Conservation (phyloP, 73 alveolate genomes). For the Paramecium pentaurelia region DNA sequence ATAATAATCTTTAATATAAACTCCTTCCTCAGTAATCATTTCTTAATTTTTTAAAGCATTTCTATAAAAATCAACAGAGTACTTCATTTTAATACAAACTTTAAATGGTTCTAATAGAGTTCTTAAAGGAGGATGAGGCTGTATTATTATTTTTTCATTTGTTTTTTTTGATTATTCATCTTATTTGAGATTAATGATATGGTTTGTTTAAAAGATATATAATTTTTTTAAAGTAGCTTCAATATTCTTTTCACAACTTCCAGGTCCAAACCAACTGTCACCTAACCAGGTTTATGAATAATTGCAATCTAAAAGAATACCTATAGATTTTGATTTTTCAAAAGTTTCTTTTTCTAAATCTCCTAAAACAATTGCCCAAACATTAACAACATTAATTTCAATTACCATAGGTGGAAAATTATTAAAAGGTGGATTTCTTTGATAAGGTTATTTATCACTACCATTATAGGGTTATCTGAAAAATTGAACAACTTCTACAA, state of each 20-base stretch:
- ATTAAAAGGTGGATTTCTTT: constrained; percentile 42
- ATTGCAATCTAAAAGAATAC: constrained; percentile 26
- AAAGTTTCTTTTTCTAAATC: not conserved
- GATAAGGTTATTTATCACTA: constrained; percentile 26
- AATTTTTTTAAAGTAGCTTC: constrained; percentile 48
- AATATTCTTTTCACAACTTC: constrained; percentile 45
- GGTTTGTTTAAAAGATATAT: not conserved
- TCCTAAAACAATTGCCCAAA: constrained; percentile 16
- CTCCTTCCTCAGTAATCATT: not conserved
- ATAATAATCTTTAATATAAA: constrained; percentile 5
- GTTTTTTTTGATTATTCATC: not conserved
- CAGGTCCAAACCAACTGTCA: constrained; percentile 61
- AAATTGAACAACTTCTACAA: constrained; percentile 37
- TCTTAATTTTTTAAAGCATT: not conserved
- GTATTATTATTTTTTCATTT: not conserved
- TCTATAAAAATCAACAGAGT: constrained; percentile 14
- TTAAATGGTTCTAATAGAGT: constrained; percentile 48
- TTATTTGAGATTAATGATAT: not conserved
- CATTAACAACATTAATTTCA: constrained; percentile 36
- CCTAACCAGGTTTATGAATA: constrained; percentile 58
- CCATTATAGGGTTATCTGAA: constrained; percentile 59
- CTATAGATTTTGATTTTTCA: not conserved
- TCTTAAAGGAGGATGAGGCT: not conserved
- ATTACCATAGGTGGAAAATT: constrained; percentile 58
- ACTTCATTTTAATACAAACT: not conserved